Base-by-base conservation (phyloP, 805 yeast genomes). In the Metschnikowia sp. region DNA sequence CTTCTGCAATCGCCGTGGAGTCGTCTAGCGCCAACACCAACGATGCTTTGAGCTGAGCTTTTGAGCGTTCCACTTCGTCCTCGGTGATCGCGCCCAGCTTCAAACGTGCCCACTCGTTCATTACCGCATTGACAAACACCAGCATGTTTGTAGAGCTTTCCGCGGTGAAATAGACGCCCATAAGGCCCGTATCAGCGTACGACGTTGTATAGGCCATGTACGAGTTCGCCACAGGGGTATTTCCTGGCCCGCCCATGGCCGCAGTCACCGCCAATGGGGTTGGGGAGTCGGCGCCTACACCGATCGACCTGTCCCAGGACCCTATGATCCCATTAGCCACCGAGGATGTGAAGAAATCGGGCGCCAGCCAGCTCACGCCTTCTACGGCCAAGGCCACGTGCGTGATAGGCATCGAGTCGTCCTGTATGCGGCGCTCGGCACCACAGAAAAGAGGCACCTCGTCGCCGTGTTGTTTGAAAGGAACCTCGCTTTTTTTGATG, bases 281-380 rank as follows among this genome's bases (percentile, higher is more conserved):
- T 22, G 97, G 95, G 22, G 91, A 82, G 64, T 86, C 83, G 30
- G 86, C 78, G 33, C 92, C 94, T 10, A 87, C 75, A 32, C 96
- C 96, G 50, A 86, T 71, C 7, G 96, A 84, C 62, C 99, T 82
- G 67, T 94, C 98, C 98, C 98, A 94, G 60, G 90, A 88, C 34
- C 99, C 99, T 39, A 94, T 85, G 48, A 94, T 86, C 10, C 98
- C 97, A 72, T 94, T 97, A 7, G 97, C 95, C 1, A 92, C 96
- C 35, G 95, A 77, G 0, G 96, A 97, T 15, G 95, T 86, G 74
- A 90, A 91, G 70, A 91, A 94, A 65, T 94, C 97, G 10, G 95
- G 89, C 2, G 94, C 88, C 33, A 87, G 85, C 99, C 99, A 94
- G 34, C 96, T 85, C 22, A 91, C 97, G 58, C 99, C 98, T 74